Evolutionary conservation across 371 early-diverging fungal genomes (phyloP).

Genomic region (Dinochytrium kinnereticum): DNA sequence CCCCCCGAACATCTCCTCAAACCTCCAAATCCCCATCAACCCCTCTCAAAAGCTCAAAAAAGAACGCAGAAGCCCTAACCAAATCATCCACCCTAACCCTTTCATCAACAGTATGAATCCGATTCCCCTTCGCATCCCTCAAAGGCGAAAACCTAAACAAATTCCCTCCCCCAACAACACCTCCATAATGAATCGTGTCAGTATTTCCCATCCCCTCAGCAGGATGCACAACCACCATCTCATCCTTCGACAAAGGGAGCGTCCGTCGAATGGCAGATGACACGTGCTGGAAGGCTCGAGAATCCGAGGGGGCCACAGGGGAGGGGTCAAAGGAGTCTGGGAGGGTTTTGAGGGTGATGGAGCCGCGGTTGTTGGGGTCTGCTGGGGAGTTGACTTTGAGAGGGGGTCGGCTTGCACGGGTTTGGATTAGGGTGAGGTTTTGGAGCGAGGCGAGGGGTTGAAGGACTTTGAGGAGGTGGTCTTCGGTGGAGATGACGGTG

Average conservation of each 20-base stretch:
- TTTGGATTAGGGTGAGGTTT: slow-evolving; percentile 22
- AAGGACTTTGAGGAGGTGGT: slow-evolving; percentile 14
- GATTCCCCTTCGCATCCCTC: neutral
- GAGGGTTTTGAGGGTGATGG: slow-evolving; percentile 4
- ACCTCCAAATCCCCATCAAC: slow-evolving; percentile 20
- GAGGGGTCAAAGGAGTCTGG: slow-evolving; percentile 33
- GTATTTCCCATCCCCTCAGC: slow-evolving; percentile 47
- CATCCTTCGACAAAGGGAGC: neutral
- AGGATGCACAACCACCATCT: slow-evolving; percentile 39
- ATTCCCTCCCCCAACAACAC: neutral
- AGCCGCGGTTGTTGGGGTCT: slow-evolving; percentile 1
- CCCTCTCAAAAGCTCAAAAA: slow-evolving; percentile 42
- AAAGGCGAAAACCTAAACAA: slow-evolving; percentile 30
- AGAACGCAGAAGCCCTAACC: slow-evolving; percentile 40
- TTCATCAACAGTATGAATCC: slow-evolving; percentile 50
- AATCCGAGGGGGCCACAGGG: slow-evolving; percentile 13
- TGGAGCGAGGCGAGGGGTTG: slow-evolving; percentile 7
- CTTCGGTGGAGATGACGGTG: slow-evolving; percentile 24
- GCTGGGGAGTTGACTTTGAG: slow-evolving; percentile 16
- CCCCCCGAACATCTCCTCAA: neutral
- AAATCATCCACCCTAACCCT: slow-evolving; percentile 24
- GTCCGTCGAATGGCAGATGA: slow-evolving; percentile 30
- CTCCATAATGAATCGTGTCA: slow-evolving; percentile 20
- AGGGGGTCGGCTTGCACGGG: neutral
- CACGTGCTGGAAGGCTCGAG: slow-evolving; percentile 18